phyloP scores from a whole-genome alignment of 1,284 basidiomycete species.

The Leccinum olivaceoglutinosum region DNA sequence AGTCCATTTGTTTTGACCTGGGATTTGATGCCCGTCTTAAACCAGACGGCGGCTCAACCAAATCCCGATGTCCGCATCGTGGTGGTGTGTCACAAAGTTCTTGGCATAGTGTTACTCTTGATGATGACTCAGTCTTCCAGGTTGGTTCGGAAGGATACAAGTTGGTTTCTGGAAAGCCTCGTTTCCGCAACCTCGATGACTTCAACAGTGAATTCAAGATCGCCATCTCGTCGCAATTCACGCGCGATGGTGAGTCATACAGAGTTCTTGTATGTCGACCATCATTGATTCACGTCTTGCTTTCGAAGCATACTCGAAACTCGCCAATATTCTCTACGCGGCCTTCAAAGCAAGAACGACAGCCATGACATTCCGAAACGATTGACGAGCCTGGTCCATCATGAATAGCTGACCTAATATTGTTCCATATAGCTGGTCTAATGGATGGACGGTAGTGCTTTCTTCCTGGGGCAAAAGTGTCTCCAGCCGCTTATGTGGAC shows the following conservation, averaged over 20 bases:
- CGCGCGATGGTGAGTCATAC: slow-evolving; percentile 34
- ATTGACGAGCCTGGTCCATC: too few species aligned
- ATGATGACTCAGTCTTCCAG: not conserved
- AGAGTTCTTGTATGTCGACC: not conserved
- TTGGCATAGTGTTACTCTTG: not conserved
- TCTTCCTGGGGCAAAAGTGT: too few species aligned
- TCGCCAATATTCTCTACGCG: slow-evolving; percentile 36
- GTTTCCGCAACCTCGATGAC: slow-evolving; percentile 36
- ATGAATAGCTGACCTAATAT: too few species aligned
- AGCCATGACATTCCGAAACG: too few species aligned
- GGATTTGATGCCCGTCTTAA: slow-evolving; percentile 44
- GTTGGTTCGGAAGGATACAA: slow-evolving; percentile 24
- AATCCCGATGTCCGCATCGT: slow-evolving; percentile 49
- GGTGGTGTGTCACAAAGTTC: slow-evolving; percentile 31
- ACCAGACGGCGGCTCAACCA: slow-evolving; percentile 38
- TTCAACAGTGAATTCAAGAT: slow-evolving; percentile 34
- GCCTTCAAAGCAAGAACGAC: too few species aligned
- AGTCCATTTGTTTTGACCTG: slow-evolving; percentile 43
- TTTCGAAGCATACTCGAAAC: slow-evolving; percentile 34
- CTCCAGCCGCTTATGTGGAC: too few species aligned
- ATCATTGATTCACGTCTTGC: not conserved
- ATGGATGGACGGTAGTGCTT: too few species aligned
- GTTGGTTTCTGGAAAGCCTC: slow-evolving; percentile 15
- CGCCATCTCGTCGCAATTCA: slow-evolving; percentile 22
- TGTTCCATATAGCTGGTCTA: too few species aligned